Conservation (phyloP, 1,284 basidiomycete species). For the Mycosarcoma mackinlayi region DNA sequence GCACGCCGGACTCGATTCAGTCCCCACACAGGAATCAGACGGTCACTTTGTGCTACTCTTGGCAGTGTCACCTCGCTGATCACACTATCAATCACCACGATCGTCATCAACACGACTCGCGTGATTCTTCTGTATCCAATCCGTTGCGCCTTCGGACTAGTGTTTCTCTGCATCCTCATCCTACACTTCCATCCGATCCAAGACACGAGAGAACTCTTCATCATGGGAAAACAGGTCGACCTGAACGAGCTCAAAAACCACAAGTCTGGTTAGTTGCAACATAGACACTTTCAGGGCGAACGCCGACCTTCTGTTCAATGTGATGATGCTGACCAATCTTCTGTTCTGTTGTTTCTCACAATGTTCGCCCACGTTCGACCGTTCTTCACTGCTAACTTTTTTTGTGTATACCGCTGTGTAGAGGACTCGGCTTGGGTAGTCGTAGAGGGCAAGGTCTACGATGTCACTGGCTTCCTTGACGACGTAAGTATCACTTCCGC, state of each 20-base stretch:
- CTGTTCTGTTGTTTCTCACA: no score
- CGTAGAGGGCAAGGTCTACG: slow-evolving; percentile 65
- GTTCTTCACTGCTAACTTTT: no score
- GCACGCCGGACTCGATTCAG: slow-evolving; percentile 18
- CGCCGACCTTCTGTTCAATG: no score
- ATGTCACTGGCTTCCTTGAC: slow-evolving; percentile 67
- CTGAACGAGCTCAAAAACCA: slow-evolving; percentile 60
- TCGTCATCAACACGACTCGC: not conserved
- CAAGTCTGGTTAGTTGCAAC: slow-evolving; percentile 52
- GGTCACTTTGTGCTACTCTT: not conserved
- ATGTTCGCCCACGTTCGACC: no score
- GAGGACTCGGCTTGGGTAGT: slow-evolving; percentile 66
- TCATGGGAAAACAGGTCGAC: slow-evolving; percentile 53
- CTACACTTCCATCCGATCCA: slow-evolving; percentile 4
- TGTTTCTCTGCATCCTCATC: slow-evolving; percentile 8
- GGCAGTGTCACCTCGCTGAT: not conserved
- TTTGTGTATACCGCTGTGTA: slow-evolving; percentile 5
- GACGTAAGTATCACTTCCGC: slow-evolving; percentile 49
- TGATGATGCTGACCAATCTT: slow-evolving; percentile 1
- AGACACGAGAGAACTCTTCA: slow-evolving; percentile 1
- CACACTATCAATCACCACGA: slow-evolving; percentile 10
- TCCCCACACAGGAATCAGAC: slow-evolving; percentile 13
- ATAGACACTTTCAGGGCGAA: not conserved
- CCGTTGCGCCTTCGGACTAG: slow-evolving; percentile 6
- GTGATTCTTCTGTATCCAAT: slow-evolving; percentile 4